phyloP scores from a whole-genome alignment of 208 protist genomes.

The Leptomonas pyrrhocoris region DNA sequence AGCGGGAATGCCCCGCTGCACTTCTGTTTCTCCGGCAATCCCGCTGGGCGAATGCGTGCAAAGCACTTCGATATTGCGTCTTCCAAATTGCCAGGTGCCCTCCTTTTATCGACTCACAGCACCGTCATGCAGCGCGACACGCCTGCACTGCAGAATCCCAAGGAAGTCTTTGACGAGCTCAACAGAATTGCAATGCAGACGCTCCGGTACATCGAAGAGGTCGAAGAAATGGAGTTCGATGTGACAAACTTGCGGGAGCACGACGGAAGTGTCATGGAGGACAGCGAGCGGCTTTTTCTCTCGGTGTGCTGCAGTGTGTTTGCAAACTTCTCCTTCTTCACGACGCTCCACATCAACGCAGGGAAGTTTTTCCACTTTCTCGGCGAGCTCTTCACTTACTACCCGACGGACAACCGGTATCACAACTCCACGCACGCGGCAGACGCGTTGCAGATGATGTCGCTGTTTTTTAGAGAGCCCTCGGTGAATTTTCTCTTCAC shows the following conservation, averaged over 20 bases:
- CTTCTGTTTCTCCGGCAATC: conserved; percentile 21
- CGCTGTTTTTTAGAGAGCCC: conserved; percentile 76
- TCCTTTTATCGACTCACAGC: conserved; percentile 9
- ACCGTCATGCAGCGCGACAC: conserved; percentile 20
- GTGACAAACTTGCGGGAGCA: conserved; percentile 64
- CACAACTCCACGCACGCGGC: conserved; percentile 83
- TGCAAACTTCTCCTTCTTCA: conserved; percentile 82
- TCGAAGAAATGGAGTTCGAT: conserved; percentile 82
- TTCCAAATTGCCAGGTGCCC: conserved; percentile 24
- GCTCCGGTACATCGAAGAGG: conserved; percentile 78
- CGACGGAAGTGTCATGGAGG: conserved; percentile 75
- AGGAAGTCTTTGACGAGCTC: conserved; percentile 71
- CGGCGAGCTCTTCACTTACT: conserved; percentile 55
- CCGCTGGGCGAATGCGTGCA: conserved; percentile 16
- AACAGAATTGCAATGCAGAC: conserved; percentile 73
- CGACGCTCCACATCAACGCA: conserved; percentile 46
- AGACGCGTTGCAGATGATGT: conserved; percentile 86
- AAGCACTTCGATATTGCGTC: conserved; percentile 42
- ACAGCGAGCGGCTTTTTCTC: conserved; percentile 78
- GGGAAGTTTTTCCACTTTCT: conserved; percentile 76
- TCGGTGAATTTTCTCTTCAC: conserved; percentile 77
- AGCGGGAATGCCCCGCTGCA: conserved; percentile 40
- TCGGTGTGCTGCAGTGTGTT: conserved; percentile 84
- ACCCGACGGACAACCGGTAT: conserved; percentile 69
- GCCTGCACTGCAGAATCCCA: conserved; percentile 65